Base-by-base conservation (phyloP, 495 filamentous ascomycete genomes). In the Lasiosphaeriaceae sp. region DNA sequence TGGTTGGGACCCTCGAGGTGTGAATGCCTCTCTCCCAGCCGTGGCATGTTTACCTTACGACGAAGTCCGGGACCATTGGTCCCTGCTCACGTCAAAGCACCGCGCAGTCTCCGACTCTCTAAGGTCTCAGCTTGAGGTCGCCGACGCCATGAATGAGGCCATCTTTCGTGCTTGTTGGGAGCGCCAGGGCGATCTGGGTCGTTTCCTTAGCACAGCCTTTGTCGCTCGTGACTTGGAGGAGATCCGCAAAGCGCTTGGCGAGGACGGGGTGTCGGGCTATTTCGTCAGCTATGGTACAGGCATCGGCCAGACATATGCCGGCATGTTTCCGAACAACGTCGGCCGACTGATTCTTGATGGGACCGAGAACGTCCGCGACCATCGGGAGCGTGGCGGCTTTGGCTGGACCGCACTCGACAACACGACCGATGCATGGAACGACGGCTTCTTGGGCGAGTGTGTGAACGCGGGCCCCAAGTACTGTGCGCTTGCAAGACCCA, bases 241-340 rank as follows among this genome's bases (percentile, higher is more conserved):
- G 56, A 81, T 81, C 54, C 70, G 78, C 20, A 77, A 72, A 43
- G 71, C 74, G 2, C 74, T 80, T 41, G 71, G 68, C 24, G 73
- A 80, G 59, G 69, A 72, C 20, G 73, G 77, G 50, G 20, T 88
- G 19, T 74, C 82, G 6, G 87, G 82, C 47, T 86, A 86, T 74
- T 80, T 87, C 11, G 79, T 87, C 16, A 86, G 82, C n/a, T 89
- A 89, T 60, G 87, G 86, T 3, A 86, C 85, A 1, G 68, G 85
- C 4, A 79, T 89, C 3, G 86, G 85, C 0, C 73, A 82, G 65
- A 90, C 70, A 14, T 80, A 78, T 61, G 76, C 69, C 41, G 66
- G 69, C 37, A 77, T 76, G 74, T 80, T 77, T 31, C 77, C 77
- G 9, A 63, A 69, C 55, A 73, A 68, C 49, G 75, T 75, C 3